Evolutionary conservation across 2,329 filamentous ascomycete genomes (phyloP).

Genomic region (Penicillium sp.): DNA sequence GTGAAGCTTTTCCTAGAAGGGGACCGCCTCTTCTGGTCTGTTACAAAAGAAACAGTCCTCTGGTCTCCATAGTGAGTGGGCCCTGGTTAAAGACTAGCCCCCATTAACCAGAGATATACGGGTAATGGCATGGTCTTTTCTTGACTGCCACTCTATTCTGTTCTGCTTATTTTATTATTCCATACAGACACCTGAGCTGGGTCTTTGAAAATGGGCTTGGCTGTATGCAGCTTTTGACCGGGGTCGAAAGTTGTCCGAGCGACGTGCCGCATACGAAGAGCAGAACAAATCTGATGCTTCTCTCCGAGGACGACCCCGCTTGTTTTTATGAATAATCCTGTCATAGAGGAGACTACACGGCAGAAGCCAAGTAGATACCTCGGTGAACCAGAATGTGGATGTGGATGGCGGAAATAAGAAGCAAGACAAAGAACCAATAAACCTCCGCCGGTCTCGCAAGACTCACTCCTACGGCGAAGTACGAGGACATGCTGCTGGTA

Average conservation of each 20-base stretch:
- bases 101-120: neutral
- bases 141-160: neutral
- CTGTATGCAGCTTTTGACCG: neutral
- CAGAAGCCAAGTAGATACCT: neutral
- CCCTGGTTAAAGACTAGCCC: neutral
- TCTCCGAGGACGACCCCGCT: neutral
- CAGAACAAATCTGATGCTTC: neutral
- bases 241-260: neutral
- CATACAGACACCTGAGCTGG: neutral
- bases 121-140: neutral
- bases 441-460: no score
- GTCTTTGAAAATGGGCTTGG: neutral
- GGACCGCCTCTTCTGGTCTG: neutral
- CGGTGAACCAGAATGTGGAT: neutral
- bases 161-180: neutral
- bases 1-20: neutral
- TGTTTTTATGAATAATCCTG: neutral
- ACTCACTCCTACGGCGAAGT: neutral
- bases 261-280: neutral
- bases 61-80: neutral
- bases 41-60: neutral
- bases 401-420: neutral
- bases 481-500: neutral
- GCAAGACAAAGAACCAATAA: neutral
- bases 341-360: neutral